Evolutionary conservation across 2,329 filamentous ascomycete genomes (phyloP).

Genomic region (Ascochyta koolunga): DNA sequence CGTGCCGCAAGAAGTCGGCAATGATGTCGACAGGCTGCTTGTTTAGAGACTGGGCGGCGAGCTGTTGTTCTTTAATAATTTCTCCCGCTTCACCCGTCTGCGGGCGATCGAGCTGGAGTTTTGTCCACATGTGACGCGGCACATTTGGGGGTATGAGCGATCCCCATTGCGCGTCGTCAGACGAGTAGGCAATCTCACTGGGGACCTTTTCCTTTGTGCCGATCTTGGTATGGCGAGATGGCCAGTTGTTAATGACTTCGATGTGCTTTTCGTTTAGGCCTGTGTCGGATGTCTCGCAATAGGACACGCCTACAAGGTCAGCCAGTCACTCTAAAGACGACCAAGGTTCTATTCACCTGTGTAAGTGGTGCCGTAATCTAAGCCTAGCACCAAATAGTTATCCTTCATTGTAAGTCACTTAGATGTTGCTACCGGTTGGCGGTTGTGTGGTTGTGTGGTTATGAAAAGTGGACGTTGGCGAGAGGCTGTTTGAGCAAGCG

Average conservation of each 20-base stretch:
- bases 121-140: constrained; percentile 42
- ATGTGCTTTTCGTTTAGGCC: constrained; percentile 17
- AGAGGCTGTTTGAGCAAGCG: too few relatives aligned
- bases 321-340: too few relatives aligned
- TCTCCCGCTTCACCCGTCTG: constrained; percentile 24
- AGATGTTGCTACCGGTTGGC: too few relatives aligned
- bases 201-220: constrained; percentile 41
- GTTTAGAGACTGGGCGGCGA: not conserved
- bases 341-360: too few relatives aligned
- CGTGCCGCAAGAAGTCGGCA: constrained; percentile 33
- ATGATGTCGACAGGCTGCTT: constrained; percentile 37
- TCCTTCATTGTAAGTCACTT: too few relatives aligned
- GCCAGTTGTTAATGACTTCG: constrained; percentile 37
- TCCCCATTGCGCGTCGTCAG: constrained; percentile 22
- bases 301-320: constrained; percentile 32
- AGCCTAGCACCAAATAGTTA: too few relatives aligned
- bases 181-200: constrained; percentile 28
- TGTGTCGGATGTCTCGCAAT: constrained; percentile 33
- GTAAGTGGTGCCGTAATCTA: too few relatives aligned
- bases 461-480: too few relatives aligned
- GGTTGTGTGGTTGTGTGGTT: too few relatives aligned
- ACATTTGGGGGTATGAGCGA: constrained; percentile 22
- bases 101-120: constrained; percentile 32
- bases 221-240: constrained; percentile 25
- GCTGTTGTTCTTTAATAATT: constrained; percentile 20